Conservation (phyloP, 108 stramenopile species). For the Ochromonas danica region DNA sequence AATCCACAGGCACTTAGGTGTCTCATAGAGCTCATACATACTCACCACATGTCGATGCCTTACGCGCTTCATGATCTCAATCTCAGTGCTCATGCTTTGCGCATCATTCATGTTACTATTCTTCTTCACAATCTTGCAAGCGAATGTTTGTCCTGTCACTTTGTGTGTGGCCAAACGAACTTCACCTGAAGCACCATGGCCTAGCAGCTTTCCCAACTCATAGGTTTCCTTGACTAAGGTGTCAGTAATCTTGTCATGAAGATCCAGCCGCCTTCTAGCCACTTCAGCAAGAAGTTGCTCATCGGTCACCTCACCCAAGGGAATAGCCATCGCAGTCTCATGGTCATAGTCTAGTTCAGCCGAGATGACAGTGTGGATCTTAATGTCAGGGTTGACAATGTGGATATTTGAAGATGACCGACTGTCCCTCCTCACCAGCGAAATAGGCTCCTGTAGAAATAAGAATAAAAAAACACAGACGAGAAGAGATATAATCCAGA, state of each 20-base stretch:
- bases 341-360: not conserved
- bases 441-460: too few relatives aligned
- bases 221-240: not conserved
- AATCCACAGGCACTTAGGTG: conserved; percentile 33
- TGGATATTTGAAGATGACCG: not conserved
- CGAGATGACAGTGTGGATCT: conserved; percentile 8
- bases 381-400: conserved; percentile 20
- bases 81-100: conserved; percentile 17
- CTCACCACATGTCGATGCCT: not conserved
- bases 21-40: conserved; percentile 28
- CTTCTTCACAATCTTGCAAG: conserved; percentile 27
- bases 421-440: too few relatives aligned
- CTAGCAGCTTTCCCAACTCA: not conserved
- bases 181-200: conserved; percentile 21
- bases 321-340: not conserved
- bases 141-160: conserved; percentile 4
- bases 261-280: conserved; percentile 1
- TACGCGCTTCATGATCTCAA: conserved; percentile 28
- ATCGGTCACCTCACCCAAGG: conserved; percentile 23
- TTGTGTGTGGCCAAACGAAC: not conserved
- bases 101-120: conserved; percentile 22
- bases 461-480: too few relatives aligned
- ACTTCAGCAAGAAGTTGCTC: conserved; percentile 17
- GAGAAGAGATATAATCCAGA: too few relatives aligned
- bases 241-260: conserved; percentile 11